Base-by-base conservation (phyloP, 2,329 filamentous ascomycete genomes). In the Aureobasidium sp. region DNA sequence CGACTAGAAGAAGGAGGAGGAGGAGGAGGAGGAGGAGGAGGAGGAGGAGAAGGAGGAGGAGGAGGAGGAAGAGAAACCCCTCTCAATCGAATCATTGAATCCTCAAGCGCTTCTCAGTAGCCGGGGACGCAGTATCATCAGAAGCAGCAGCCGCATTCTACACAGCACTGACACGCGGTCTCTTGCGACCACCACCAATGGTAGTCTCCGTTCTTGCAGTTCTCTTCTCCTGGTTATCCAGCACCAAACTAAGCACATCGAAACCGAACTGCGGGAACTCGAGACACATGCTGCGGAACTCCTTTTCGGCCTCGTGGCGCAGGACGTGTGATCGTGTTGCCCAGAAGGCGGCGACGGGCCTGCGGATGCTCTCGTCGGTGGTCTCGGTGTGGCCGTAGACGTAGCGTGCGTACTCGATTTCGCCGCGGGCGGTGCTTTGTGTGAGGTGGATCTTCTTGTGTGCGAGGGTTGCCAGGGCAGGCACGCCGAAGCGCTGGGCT, bases 381-480 rank as follows among this genome's bases (percentile, higher is more conserved):
- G 80, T 75, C 60, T 77, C 74, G 11, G 89, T 94, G 75, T 90
- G 85, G 64, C 84, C 85, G 78, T 96, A 96, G 36, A 96, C 89
- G 77, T 91, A 97, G 72, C 91, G 85, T 9, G 92, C 92, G 74
- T 96, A 97, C 30, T 87, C 85, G 70, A 97, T 92, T 79, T 97
- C 92, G 73, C 91, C 92, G 76, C 87, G 88, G 39, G 91, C 90
- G 0, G 89, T 95, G 48, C 88, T 90, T 71, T 91, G 88, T 69
- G 96, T 89, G 73, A 90, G 90, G 79, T 96, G 91, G 69, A 97
- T 96, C 80, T 97, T 97, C 72, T 84, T 86, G 72, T 89, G 89
- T 2, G 91, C 88, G 32, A 96, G 85, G 21, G 81, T 83, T 74
- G 89, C 90, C 65, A 97, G 84, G 10, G 79, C 78, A 0, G 77